Evolutionary conservation across 768 basidiomycete species (phyloP).

Genomic region (Arthromyces matolae): DNA sequence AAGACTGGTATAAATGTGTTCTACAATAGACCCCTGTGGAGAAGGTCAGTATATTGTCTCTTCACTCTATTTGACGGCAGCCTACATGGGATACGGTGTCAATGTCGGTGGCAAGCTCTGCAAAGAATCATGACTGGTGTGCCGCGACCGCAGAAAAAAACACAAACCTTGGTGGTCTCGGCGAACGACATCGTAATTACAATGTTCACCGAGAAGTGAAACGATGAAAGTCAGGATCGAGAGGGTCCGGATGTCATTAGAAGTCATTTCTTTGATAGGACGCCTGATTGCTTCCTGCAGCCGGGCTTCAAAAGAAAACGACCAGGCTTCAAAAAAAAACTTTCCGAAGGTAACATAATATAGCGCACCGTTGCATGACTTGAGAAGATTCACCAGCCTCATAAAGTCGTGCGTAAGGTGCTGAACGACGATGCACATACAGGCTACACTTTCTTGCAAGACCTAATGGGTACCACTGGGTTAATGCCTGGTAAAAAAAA

Average conservation of each 20-base stretch:
- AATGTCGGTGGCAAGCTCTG: slow-evolving; percentile 57
- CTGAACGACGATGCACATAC: slow-evolving; percentile 82
- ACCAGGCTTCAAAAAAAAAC: neutral
- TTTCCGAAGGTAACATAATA: neutral
- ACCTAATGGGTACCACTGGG: slow-evolving; percentile 41
- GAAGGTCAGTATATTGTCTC: neutral
- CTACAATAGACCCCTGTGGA: slow-evolving; percentile 64
- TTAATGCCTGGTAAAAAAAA: neutral
- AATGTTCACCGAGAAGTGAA: slow-evolving; percentile 83
- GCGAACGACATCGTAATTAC: slow-evolving; percentile 79
- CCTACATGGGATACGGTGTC: slow-evolving; percentile 53
- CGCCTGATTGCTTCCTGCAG: slow-evolving; percentile 55
- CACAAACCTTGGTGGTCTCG: slow-evolving; percentile 54
- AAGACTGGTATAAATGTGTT: slow-evolving; percentile 75
- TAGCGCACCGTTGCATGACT: slow-evolving; percentile 75
- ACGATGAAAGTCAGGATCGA: slow-evolving; percentile 81
- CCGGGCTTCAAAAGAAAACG: slow-evolving; percentile 43
- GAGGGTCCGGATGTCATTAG: slow-evolving; percentile 51
- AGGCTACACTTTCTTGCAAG: slow-evolving; percentile 89
- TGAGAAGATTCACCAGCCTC: slow-evolving; percentile 73
- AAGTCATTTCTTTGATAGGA: slow-evolving; percentile 36
- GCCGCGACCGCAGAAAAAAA: neutral
- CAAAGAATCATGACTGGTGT: slow-evolving; percentile 27
- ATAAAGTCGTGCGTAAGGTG: slow-evolving; percentile 84
- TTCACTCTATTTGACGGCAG: neutral